These are phyloP conservation scores for Claviceps monticola DNA, from an alignment of 2,329 filamentous ascomycete species.

Conservation along the genomic window DNA sequence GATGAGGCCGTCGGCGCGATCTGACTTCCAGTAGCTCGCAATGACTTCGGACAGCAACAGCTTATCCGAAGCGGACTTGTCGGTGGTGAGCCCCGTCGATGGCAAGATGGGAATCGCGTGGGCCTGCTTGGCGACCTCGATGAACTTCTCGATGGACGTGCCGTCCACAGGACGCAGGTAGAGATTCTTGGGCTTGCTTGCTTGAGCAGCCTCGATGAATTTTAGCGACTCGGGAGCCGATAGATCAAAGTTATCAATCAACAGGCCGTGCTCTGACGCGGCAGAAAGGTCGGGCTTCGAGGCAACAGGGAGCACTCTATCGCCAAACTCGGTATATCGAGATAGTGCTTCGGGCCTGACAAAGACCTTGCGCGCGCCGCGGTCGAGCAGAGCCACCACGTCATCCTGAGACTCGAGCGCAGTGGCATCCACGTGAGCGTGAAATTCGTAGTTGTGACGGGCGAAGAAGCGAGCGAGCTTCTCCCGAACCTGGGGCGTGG, in stretches of 20 bases:
- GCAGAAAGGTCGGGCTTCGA: slow-evolving; percentile 30
- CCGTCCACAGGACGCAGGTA: slow-evolving; percentile 38
- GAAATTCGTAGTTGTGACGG: slow-evolving; percentile 36
- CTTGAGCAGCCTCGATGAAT: slow-evolving; percentile 31
- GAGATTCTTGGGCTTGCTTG: slow-evolving; percentile 31
- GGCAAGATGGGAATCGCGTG: slow-evolving; percentile 61
- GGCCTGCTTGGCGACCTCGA: slow-evolving; percentile 33
- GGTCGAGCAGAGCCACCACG: slow-evolving; percentile 67
- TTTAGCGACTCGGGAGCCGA: slow-evolving; percentile 24
- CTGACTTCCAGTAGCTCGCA: slow-evolving; percentile 61
- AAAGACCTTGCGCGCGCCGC: slow-evolving; percentile 74
- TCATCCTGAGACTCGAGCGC: slow-evolving; percentile 55
- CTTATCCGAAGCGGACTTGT: slow-evolving; percentile 44
- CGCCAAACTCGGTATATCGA: slow-evolving; percentile 39
- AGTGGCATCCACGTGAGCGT: slow-evolving; percentile 66
- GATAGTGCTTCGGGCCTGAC: slow-evolving; percentile 57
- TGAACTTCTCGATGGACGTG: slow-evolving; percentile 30
- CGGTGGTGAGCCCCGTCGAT: slow-evolving; percentile 54
- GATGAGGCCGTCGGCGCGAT: slow-evolving; percentile 70
- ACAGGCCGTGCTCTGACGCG: slow-evolving; percentile 34
- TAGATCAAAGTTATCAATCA: slow-evolving; percentile 39
- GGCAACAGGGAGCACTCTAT: slow-evolving; percentile 40
- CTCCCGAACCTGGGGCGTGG: slow-evolving; percentile 32
- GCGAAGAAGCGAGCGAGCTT: slow-evolving; percentile 33
- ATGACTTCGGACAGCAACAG: slow-evolving; percentile 54